Conservation (phyloP, 768 basidiomycete species). For the Phylloporus sp. region DNA sequence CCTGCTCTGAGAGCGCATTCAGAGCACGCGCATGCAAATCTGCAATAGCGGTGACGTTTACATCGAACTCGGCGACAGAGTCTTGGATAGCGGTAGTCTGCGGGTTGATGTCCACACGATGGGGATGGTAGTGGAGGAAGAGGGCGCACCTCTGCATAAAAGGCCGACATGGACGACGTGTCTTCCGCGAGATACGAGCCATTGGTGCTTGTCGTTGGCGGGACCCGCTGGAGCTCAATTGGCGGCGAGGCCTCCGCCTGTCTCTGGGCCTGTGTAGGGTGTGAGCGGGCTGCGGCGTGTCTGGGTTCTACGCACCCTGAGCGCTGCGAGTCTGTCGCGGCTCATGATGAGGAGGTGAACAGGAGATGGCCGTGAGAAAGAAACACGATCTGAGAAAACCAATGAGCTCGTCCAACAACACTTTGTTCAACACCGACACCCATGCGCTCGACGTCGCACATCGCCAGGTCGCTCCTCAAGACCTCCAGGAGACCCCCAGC, state of each 20-base stretch:
- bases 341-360: constrained; percentile 41
- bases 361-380: constrained; percentile 1
- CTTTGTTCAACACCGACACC: constrained; percentile 30
- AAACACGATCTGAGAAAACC: constrained; percentile 11
- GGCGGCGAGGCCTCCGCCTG: constrained; percentile 29
- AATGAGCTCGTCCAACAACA: constrained; percentile 41
- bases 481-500: constrained; percentile 7
- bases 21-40: constrained; percentile 50
- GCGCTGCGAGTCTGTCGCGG: constrained; percentile 74
- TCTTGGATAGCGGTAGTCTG: constrained; percentile 52
- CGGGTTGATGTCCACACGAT: background rate
- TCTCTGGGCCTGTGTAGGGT: constrained; percentile 51
- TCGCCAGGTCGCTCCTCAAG: constrained; percentile 74
- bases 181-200: constrained; percentile 1
- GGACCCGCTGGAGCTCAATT: constrained; percentile 27
- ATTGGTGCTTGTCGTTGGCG: background rate
- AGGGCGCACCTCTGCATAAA: constrained; percentile 31
- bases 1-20: constrained; percentile 45
- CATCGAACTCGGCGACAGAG: constrained; percentile 39
- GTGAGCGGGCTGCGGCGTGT: constrained; percentile 34
- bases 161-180: constrained; percentile 28
- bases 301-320: constrained; percentile 56
- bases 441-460: constrained; percentile 56
- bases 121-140: background rate
- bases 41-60: constrained; percentile 43